These are phyloP conservation scores for Lodderomyces parapsilosis DNA, from an alignment of 1,139 yeast species.

Conservation along the genomic window DNA sequence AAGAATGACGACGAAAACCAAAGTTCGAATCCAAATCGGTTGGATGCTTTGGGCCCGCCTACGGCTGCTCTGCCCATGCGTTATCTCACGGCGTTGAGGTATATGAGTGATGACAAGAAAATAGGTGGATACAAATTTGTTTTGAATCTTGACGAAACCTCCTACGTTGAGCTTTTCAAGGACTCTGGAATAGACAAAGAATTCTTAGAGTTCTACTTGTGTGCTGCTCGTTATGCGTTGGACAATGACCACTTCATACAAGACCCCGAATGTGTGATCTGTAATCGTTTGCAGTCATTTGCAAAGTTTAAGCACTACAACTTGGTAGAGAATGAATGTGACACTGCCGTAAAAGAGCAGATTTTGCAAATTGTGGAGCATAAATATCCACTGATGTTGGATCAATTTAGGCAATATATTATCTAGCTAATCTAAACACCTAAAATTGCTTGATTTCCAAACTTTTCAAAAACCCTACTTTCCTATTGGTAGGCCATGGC, in stretches of 20 bases:
- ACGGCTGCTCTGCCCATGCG: conserved; percentile 24
- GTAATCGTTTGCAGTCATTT: conserved; percentile 19
- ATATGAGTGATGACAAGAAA: conserved; percentile 28
- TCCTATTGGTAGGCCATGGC: conserved; percentile 17
- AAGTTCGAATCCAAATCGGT: too few species aligned
- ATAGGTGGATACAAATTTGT: conserved; percentile 41
- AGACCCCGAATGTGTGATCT: conserved; percentile 20
- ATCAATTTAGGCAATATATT: conserved; percentile 6
- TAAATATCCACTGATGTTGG: conserved; percentile 8
- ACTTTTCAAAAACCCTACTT: conserved; percentile 39
- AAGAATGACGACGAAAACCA: too few species aligned
- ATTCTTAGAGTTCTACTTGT: conserved; percentile 51
- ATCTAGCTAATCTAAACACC: conserved; percentile 2
- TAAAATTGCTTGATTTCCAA: conserved; percentile 16
- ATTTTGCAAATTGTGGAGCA: conserved; percentile 14
- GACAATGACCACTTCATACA: conserved; percentile 15
- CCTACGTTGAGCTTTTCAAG: conserved; percentile 35
- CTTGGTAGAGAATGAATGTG: conserved; percentile 19
- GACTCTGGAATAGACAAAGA: conserved; percentile 55
- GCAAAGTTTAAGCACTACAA: conserved; percentile 26
- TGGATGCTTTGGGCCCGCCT: neutral
- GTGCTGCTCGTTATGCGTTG: conserved; percentile 35
- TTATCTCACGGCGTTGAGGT: conserved; percentile 25
- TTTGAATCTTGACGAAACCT: conserved; percentile 27
- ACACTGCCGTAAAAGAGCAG: conserved; percentile 9